phyloP scores from a whole-genome alignment of 495 filamentous ascomycete species.

The Thermochaetoides thermophila region DNA sequence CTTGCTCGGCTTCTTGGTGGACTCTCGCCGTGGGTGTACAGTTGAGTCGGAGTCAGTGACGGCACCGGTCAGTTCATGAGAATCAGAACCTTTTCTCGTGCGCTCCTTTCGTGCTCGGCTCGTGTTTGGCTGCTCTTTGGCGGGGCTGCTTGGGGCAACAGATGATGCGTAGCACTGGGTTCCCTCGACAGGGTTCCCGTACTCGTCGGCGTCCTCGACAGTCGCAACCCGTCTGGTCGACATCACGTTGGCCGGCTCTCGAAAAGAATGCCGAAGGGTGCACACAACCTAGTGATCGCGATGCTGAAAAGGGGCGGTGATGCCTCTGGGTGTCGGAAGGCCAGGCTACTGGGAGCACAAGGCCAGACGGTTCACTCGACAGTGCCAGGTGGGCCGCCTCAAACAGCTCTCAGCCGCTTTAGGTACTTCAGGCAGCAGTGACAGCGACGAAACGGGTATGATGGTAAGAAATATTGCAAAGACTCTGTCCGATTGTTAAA shows the following conservation, averaged over 20 bases:
- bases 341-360: constrained; percentile 10
- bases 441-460: constrained; percentile 1
- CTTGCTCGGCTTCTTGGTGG: constrained; percentile 17
- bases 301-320: constrained; percentile 15
- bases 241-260: too few relatives aligned
- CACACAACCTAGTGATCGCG: background rate
- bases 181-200: constrained; percentile 25
- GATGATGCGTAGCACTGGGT: constrained; percentile 23
- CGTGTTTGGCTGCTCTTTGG: constrained; percentile 32
- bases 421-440: background rate
- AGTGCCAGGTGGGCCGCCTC: too few relatives aligned
- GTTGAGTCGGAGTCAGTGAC: constrained; percentile 33
- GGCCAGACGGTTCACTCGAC: constrained; percentile 1
- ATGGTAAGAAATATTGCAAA: too few relatives aligned
- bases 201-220: constrained; percentile 35
- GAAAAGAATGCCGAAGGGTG: too few relatives aligned
- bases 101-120: constrained; percentile 25
- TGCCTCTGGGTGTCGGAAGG: constrained; percentile 16
- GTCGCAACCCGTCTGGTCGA: too few relatives aligned
- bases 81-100: constrained; percentile 19
- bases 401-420: constrained; percentile 1
- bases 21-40: constrained; percentile 16
- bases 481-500: background rate
- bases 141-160: constrained; percentile 22
- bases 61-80: constrained; percentile 15